These are phyloP conservation scores for Trichothecium roseum DNA, from an alignment of 2,329 filamentous ascomycete species.

Conservation along the genomic window DNA sequence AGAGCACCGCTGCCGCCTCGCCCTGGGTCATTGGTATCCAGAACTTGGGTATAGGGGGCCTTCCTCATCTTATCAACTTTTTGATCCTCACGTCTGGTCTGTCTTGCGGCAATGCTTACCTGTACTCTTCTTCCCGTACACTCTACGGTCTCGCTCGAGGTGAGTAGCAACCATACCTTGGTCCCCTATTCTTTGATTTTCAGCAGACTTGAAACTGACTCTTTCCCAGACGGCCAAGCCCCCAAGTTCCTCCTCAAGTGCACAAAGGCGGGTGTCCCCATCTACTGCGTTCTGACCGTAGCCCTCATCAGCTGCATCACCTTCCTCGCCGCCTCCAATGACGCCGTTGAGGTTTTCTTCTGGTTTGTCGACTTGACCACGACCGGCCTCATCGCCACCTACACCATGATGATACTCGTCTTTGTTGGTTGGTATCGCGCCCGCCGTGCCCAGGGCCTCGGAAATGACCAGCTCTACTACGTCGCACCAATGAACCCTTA, in stretches of 20 bases:
- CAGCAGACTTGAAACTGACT: constrained; percentile 1
- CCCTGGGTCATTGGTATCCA: constrained; percentile 52
- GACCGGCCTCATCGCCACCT: constrained; percentile 47
- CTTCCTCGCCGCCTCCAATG: constrained; percentile 36
- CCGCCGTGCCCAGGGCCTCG: constrained; percentile 34
- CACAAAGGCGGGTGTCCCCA: constrained; percentile 47
- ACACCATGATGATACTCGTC: constrained; percentile 29
- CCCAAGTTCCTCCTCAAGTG: constrained; percentile 42
- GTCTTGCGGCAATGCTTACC: constrained; percentile 35
- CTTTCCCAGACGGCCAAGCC: constrained; percentile 26
- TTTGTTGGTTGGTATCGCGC: constrained; percentile 37
- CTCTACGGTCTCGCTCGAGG: constrained; percentile 34
- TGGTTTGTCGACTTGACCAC: constrained; percentile 47
- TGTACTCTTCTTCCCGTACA: constrained; percentile 34
- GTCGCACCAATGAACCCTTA: constrained; percentile 39
- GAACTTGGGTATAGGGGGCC: constrained; percentile 37
- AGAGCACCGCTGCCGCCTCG: constrained; percentile 44
- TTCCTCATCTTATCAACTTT: constrained; percentile 46
- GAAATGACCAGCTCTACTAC: constrained; percentile 37
- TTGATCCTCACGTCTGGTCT: constrained; percentile 46
- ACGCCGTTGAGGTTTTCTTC: constrained; percentile 35
- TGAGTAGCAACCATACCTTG: constrained; percentile 2
- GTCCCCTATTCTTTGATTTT: not conserved
- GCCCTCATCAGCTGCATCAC: constrained; percentile 37
- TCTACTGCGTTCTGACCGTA: constrained; percentile 40